phyloP scores from a whole-genome alignment of 2,329 filamentous ascomycete species.

The Pseudogymnoascus sp. region DNA sequence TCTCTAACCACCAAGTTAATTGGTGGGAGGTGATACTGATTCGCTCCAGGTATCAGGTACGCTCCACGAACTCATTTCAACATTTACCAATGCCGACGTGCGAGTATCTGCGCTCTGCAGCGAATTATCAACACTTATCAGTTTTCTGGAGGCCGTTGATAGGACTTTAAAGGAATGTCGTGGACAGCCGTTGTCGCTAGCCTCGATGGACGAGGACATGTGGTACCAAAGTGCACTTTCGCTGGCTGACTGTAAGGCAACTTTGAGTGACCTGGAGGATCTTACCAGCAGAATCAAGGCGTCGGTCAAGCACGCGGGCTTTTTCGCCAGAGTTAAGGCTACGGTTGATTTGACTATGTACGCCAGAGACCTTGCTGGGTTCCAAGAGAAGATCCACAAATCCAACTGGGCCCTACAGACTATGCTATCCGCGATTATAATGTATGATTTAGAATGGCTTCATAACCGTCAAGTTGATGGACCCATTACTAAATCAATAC shows the following conservation, averaged over 20 bases:
- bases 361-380: constrained; percentile 15
- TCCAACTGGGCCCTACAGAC: constrained; percentile 24
- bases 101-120: constrained; percentile 9
- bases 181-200: constrained; percentile 14
- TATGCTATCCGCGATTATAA: constrained; percentile 21
- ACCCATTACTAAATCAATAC: background rate
- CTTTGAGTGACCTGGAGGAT: constrained; percentile 12
- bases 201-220: constrained; percentile 17
- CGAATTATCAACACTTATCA: constrained; percentile 12
- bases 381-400: constrained; percentile 23
- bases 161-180: constrained; percentile 17
- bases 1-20: background rate
- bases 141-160: constrained; percentile 18
- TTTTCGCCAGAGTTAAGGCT: constrained; percentile 9
- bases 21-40: background rate
- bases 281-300: constrained; percentile 18
- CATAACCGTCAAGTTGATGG: background rate
- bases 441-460: constrained; percentile 11
- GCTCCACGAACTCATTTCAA: constrained; percentile 9
- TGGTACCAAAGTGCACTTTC: constrained; percentile 21
- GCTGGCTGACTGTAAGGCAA: constrained; percentile 14
- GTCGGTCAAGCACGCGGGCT: background rate
- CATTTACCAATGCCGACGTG: constrained; percentile 11
- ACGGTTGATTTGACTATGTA: constrained; percentile 16
- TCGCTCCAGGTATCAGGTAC: constrained; percentile 4